Percentiles rank a stretch among this genome's conserved stretches.
Evolutionary conservation across 1,284 basidiomycete species (phyloP).

Genomic region (Ceratobasidium sp.): DNA sequence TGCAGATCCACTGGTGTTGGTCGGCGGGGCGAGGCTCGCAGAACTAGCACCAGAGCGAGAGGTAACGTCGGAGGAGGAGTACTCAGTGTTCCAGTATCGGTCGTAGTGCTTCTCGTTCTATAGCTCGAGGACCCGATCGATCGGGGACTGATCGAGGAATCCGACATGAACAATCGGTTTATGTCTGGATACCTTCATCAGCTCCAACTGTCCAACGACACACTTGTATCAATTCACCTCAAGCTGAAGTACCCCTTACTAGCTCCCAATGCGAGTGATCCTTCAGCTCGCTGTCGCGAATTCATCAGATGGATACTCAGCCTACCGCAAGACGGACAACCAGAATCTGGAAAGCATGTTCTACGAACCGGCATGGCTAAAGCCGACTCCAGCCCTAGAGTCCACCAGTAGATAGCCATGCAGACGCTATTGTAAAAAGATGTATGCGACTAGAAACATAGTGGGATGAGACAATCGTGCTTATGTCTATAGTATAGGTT

Average conservation of each 20-base stretch:
- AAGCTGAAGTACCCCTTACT: not conserved
- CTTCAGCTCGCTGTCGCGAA: not conserved
- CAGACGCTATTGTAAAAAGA: not conserved
- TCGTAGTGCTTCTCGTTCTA: too few species aligned
- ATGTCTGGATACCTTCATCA: too few species aligned
- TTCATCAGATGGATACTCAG: not conserved
- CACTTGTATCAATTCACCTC: constrained; percentile 64
- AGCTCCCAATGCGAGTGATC: not conserved
- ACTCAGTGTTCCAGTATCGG: too few species aligned
- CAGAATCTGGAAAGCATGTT: constrained; percentile 63
- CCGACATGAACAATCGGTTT: too few species aligned
- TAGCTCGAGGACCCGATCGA: too few species aligned
- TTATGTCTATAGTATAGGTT: not conserved
- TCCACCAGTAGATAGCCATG: not conserved
- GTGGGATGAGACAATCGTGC: not conserved
- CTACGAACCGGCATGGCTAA: constrained; percentile 28
- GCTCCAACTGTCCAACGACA: too few species aligned
- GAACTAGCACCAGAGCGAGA: too few species aligned
- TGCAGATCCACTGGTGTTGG: not conserved
- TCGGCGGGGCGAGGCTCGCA: too few species aligned
- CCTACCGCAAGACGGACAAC: constrained; percentile 54
- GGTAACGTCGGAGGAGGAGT: too few species aligned
- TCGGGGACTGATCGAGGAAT: too few species aligned
- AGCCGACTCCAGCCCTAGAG: constrained; percentile 23
- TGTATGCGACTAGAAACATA: not conserved